phyloP scores from a whole-genome alignment of 2,329 filamentous ascomycete genomes.

The Penicillium glabrum region DNA sequence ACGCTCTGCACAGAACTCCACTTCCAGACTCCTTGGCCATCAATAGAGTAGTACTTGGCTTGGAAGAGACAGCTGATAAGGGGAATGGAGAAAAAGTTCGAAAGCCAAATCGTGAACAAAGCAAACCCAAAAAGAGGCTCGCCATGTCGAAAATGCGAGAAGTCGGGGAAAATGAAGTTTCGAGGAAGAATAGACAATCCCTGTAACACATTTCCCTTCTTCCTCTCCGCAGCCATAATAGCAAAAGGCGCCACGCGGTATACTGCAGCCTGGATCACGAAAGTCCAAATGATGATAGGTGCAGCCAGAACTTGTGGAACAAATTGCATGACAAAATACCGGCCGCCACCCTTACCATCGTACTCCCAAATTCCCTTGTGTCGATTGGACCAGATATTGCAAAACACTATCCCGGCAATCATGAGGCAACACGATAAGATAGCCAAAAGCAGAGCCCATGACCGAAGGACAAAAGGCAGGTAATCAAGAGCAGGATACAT shows the following conservation, averaged over 20 bases:
- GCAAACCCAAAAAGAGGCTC: constrained; percentile 67
- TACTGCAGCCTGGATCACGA: constrained; percentile 72
- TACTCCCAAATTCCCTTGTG: constrained; percentile 69
- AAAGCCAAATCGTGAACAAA: constrained; percentile 71
- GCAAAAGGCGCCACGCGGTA: constrained; percentile 76
- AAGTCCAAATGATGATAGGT: constrained; percentile 71
- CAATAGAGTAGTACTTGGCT: constrained; percentile 61
- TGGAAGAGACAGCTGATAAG: constrained; percentile 77
- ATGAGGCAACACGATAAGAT: constrained; percentile 66
- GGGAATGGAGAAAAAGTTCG: constrained; percentile 72
- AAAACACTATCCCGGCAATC: constrained; percentile 70
- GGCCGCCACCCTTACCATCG: constrained; percentile 64
- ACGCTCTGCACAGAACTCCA: constrained; percentile 79
- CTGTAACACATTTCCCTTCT: constrained; percentile 62
- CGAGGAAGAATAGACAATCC: constrained; percentile 59
- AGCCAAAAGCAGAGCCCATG: constrained; percentile 58
- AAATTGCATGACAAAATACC: constrained; percentile 85
- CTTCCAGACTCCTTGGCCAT: constrained; percentile 62
- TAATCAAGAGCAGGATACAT: constrained; percentile 62
- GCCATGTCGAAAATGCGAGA: constrained; percentile 67
- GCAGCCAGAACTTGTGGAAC: constrained; percentile 76
- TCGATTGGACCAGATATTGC: constrained; percentile 65
- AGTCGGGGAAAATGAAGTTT: constrained; percentile 67
- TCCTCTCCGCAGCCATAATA: constrained; percentile 67
- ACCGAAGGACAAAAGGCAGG: constrained; percentile 69